A percentile compares a stretch with the other conserved stretches of the same genome.
These are phyloP conservation scores for Cryptosporidium parvum DNA, from an alignment of 169 alveolate genomes.

Conservation along the genomic window DNA sequence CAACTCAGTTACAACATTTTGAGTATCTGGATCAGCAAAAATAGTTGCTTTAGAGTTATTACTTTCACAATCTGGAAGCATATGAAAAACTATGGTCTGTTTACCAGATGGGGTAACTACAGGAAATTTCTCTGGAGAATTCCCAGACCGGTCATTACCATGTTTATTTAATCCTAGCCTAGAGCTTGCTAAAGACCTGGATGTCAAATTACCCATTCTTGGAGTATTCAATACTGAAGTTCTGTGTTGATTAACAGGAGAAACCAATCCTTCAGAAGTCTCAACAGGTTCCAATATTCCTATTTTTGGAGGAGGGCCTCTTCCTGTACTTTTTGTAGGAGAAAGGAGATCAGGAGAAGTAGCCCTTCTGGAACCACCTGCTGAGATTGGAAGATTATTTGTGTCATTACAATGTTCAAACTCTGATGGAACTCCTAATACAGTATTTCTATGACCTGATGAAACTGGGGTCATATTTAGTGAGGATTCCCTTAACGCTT, in stretches of 20 bases:
- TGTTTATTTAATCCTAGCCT: not conserved
- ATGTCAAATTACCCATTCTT: constrained; percentile 41
- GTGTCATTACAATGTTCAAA: not conserved
- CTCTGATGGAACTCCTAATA: constrained; percentile 24
- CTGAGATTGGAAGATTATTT: not conserved
- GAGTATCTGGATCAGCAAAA: constrained; percentile 71
- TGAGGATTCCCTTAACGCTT: not conserved
- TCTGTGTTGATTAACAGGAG: constrained; percentile 45
- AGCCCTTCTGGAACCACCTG: constrained; percentile 45
- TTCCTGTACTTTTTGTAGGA: constrained; percentile 51
- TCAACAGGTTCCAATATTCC: constrained; percentile 65
- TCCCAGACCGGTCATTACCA: not conserved
- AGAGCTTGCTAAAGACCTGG: constrained; percentile 15
- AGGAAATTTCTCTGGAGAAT: constrained; percentile 28
- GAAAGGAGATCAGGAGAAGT: constrained; percentile 57
- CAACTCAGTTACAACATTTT: constrained; percentile 64
- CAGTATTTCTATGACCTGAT: constrained; percentile 36
- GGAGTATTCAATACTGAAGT: constrained; percentile 29
- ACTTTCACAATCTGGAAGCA: constrained; percentile 54
- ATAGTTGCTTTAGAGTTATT: constrained; percentile 63
- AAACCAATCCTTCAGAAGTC: constrained; percentile 58
- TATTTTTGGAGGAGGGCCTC: constrained; percentile 69
- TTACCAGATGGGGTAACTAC: constrained; percentile 57
- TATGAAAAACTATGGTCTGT: constrained; percentile 70
- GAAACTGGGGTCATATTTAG: not conserved